Conservation (phyloP, 805 yeast species). For the Ogataea wickerhamii region DNA sequence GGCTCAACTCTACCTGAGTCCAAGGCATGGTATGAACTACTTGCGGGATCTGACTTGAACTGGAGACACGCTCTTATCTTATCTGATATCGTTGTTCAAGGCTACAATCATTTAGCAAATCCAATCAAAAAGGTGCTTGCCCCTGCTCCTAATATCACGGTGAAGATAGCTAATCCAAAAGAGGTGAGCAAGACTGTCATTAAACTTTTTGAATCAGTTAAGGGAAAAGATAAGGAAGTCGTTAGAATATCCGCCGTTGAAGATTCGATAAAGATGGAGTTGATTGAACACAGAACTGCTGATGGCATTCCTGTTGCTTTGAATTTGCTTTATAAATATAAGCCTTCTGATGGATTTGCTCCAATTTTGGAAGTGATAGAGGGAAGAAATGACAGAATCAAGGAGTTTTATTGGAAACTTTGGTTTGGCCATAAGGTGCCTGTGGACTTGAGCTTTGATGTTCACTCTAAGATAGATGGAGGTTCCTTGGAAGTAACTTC, state of each 20-base stretch:
- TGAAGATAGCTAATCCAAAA: slow-evolving; percentile 54
- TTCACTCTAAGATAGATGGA: slow-evolving; percentile 68
- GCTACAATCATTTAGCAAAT: slow-evolving; percentile 70
- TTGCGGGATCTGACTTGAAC: slow-evolving; percentile 73
- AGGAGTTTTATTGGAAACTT: slow-evolving; percentile 93
- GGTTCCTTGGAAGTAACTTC: slow-evolving; percentile 63
- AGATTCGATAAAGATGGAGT: slow-evolving; percentile 58
- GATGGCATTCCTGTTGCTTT: slow-evolving; percentile 72
- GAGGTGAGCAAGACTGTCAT: slow-evolving; percentile 55
- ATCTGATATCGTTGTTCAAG: slow-evolving; percentile 80
- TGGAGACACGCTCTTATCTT: slow-evolving; percentile 94
- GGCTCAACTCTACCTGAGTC: slow-evolving; percentile 33
- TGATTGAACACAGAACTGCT: slow-evolving; percentile 86
- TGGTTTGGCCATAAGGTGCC: slow-evolving; percentile 75
- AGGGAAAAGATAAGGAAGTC: slow-evolving; percentile 65
- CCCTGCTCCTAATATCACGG: slow-evolving; percentile 60
- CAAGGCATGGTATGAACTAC: slow-evolving; percentile 67
- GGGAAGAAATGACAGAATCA: slow-evolving; percentile 89
- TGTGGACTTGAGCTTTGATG: slow-evolving; percentile 69
- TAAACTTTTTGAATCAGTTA: slow-evolving; percentile 64
- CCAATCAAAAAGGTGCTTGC: slow-evolving; percentile 77
- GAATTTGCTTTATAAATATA: slow-evolving; percentile 72
- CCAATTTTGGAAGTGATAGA: slow-evolving; percentile 89
- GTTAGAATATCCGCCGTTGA: slow-evolving; percentile 56
- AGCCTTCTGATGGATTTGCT: slow-evolving; percentile 88